Base-by-base conservation (phyloP, 2,329 filamentous ascomycete genomes). In the Aspergillus japonicus region DNA sequence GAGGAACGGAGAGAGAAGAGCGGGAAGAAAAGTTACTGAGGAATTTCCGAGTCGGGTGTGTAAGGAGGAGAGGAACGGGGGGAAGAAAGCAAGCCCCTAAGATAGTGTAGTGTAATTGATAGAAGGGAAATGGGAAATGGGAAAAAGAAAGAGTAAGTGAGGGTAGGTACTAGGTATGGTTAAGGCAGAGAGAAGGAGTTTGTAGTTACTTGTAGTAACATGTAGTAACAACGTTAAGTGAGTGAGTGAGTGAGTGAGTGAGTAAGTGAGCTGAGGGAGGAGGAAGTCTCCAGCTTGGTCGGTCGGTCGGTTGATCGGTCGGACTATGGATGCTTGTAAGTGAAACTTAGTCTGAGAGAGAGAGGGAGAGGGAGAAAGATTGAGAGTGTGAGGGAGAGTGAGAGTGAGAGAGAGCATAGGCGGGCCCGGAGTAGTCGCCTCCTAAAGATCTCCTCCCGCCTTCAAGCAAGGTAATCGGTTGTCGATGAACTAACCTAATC, bases 51-150 rank as follows among this genome's bases (percentile, higher is more conserved):
- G 54, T 54, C 35, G 54, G 33, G 31, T 51, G 55, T 53, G 24
- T 35, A 21, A 33, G 35, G 21, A 51, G 42, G 21, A 60, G 59
- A 58, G 39, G 60, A 54, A 51, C 56, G 52, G 47, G 33, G 53
- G 58, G 52, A 16, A 55, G 54, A 54, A 56, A 54, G 57, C 53
- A 54, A 57, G 39, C 58, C 58, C 49, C 58, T 59, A 54, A 48
- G 50, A 31, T n/a, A 35, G 26, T 31, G 19, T n/a, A 53, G 16
- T 53, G 26, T 10, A 8, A 7, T 29, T 29, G 26, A 23, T 16
- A 24, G 33, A 19, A 26, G 33, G 12, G 33, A 16, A 21, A 23
- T 23, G 23, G 12, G 2, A 35, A 16, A 35, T 11, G 12, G 33
- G 33, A 10, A 35, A 16, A 16, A 12, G 33, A 35, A 16, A 35